Evolutionary conservation across 257 asterid genomes (phyloP).

Genomic region (Lithospermum erythrorhizon): DNA sequence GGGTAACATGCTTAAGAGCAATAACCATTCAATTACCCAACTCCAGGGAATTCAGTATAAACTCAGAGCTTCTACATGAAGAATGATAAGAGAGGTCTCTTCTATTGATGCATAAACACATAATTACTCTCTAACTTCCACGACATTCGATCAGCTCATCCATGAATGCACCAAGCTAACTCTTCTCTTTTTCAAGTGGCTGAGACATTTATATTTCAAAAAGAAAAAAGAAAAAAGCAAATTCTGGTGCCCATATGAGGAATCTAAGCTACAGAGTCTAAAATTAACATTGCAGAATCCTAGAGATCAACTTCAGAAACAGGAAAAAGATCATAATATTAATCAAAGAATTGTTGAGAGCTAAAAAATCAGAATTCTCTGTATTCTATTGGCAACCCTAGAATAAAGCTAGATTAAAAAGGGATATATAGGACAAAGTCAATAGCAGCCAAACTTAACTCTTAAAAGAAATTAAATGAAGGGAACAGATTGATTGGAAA

Average conservation of each 20-base stretch:
- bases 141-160: neutral
- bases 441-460: neutral
- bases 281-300: no score
- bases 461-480: neutral
- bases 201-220: neutral
- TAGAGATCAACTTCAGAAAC: no score
- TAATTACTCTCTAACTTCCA: neutral
- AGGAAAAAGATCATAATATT: no score
- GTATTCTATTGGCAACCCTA: no score
- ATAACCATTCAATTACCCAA: neutral
- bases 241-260: neutral
- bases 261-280: neutral
- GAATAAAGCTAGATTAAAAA: neutral
- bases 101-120: neutral
- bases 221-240: no score
- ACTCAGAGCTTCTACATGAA: neutral
- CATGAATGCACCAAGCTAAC: neutral
- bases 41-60: neutral
- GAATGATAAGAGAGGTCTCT: neutral
- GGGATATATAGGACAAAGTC: neutral
- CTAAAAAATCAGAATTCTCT: no score
- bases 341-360: no score
- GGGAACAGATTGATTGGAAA: no score
- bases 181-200: neutral
- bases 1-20: neutral